Evolutionary conservation across 495 filamentous ascomycete genomes (phyloP).

Genomic region (Aspergillus sclerotioniger): DNA sequence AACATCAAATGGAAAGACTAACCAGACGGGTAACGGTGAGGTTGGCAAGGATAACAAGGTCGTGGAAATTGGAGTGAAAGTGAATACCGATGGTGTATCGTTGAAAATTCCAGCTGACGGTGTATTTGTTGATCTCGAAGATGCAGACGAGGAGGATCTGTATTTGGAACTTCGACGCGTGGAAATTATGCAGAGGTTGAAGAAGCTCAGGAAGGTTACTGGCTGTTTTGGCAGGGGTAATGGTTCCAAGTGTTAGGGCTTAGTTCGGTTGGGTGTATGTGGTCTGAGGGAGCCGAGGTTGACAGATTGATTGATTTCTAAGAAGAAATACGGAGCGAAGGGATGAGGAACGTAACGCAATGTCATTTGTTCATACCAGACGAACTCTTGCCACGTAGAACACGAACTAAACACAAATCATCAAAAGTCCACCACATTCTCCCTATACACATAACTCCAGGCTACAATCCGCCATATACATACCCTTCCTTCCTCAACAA

Average conservation of each 20-base stretch:
- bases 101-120: conserved; percentile 18
- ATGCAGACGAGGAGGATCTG: conserved; percentile 43
- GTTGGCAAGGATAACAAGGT: conserved; percentile 7
- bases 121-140: conserved; percentile 33
- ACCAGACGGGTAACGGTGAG: background rate
- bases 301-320: too few species aligned
- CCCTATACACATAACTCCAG: too few species aligned
- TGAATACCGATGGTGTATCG: background rate
- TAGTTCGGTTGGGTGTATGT: background rate
- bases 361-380: too few species aligned
- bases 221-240: conserved; percentile 19
- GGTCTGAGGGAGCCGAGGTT: too few species aligned
- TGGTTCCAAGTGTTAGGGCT: too few species aligned
- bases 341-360: too few species aligned
- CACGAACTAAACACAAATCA: too few species aligned
- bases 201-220: conserved; percentile 32
- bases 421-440: too few species aligned
- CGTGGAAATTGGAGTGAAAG: background rate
- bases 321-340: too few species aligned
- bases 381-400: too few species aligned
- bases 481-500: too few species aligned
- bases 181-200: conserved; percentile 43
- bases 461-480: too few species aligned
- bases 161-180: conserved; percentile 39
- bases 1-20: background rate